These are phyloP conservation scores for Uronychia setigera DNA, from an alignment of 73 alveolate species.

Conservation along the genomic window DNA sequence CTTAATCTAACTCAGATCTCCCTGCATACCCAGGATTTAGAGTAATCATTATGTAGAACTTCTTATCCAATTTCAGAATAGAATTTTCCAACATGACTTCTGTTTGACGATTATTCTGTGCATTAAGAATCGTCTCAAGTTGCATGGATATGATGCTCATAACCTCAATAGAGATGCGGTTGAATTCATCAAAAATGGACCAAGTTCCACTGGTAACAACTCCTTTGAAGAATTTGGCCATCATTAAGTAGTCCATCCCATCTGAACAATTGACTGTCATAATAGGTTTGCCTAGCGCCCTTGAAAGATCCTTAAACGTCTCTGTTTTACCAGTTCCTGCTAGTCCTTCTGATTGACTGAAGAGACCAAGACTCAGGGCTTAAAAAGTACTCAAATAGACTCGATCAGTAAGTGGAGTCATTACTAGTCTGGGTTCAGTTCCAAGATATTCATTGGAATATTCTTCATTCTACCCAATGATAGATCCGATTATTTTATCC, in stretches of 20 bases:
- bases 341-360: slow-evolving; percentile 99
- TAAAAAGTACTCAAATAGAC: slow-evolving; percentile 97
- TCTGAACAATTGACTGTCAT: slow-evolving; percentile 99
- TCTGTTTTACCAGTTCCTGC: slow-evolving; percentile 99
- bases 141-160: slow-evolving; percentile 87
- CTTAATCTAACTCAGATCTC: slow-evolving; percentile 95
- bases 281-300: slow-evolving; percentile 98
- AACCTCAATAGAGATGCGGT: slow-evolving; percentile 96
- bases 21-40: slow-evolving; percentile 98
- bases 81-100: slow-evolving; percentile 77
- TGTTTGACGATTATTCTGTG: too few relatives aligned
- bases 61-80: slow-evolving; percentile 80
- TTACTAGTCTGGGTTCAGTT: slow-evolving; percentile 92
- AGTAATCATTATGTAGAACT: slow-evolving; percentile 90
- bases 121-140: slow-evolving; percentile 88
- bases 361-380: slow-evolving; percentile 94
- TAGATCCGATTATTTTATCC: too few relatives aligned
- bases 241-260: slow-evolving; percentile 93
- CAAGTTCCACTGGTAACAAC: slow-evolving; percentile 98
- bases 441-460: slow-evolving; percentile 97
- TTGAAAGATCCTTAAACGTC: slow-evolving; percentile 98
- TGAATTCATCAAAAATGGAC: slow-evolving; percentile 99
- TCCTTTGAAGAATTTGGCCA: slow-evolving; percentile 97
- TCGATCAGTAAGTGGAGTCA: slow-evolving; percentile 98
- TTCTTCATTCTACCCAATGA: too few relatives aligned